Evolutionary conservation across 805 yeast genomes (phyloP).

Genomic region (Metschnikowia gelsemii): DNA sequence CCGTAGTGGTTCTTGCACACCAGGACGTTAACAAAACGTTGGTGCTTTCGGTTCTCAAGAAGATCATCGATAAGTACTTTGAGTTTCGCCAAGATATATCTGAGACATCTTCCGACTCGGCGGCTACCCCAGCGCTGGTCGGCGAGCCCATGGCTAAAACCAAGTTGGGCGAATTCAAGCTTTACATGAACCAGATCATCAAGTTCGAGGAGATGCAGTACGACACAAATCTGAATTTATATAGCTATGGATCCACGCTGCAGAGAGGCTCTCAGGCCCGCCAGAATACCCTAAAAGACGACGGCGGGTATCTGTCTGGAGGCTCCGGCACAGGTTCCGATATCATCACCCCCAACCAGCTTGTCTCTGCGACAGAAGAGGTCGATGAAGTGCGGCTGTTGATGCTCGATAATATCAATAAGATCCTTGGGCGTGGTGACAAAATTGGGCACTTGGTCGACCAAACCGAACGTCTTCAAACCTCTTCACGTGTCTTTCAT

Average conservation of each 20-base stretch:
- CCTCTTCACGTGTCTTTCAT: slow-evolving; percentile 66
- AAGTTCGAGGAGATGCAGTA: slow-evolving; percentile 51
- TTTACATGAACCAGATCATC: slow-evolving; percentile 55
- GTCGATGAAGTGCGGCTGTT: slow-evolving; percentile 62
- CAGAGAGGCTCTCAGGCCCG: too few relatives aligned
- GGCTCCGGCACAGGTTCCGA: slow-evolving; percentile 20
- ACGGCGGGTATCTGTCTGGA: slow-evolving; percentile 14
- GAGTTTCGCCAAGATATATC: slow-evolving; percentile 37
- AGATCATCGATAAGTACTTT: slow-evolving; percentile 49
- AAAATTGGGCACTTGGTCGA: slow-evolving; percentile 68
- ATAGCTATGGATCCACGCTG: slow-evolving; percentile 34
- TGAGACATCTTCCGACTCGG: neutral
- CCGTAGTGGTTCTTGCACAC: slow-evolving; percentile 50
- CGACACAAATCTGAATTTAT: slow-evolving; percentile 31
- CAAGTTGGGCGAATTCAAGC: slow-evolving; percentile 51
- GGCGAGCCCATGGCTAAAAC: slow-evolving; percentile 20
- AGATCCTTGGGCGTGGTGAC: slow-evolving; percentile 75
- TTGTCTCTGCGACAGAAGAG: slow-evolving; percentile 49
- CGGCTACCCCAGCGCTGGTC: neutral
- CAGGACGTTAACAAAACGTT: slow-evolving; percentile 45
- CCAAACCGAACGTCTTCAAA: slow-evolving; percentile 72
- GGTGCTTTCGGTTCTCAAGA: slow-evolving; percentile 48
- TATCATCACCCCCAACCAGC: slow-evolving; percentile 36
- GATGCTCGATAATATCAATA: slow-evolving; percentile 72
- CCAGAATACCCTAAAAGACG: slow-evolving; percentile 10